Evolutionary conservation across 2,329 filamentous ascomycete species (phyloP).

Genomic region (Trematosphaeria pertusa): DNA sequence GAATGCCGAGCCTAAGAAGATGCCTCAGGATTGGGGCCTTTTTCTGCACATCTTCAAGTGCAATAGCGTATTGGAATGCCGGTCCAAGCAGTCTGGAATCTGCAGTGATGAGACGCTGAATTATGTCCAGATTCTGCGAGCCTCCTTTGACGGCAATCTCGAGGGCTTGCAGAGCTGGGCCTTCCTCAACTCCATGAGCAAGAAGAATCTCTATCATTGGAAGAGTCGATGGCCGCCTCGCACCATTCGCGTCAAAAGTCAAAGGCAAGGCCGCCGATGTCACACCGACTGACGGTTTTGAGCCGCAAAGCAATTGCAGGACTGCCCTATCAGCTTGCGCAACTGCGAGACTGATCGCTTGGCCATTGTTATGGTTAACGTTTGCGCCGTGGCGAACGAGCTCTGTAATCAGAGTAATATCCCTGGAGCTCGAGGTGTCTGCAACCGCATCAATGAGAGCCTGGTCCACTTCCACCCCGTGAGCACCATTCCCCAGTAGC

Average conservation of each 20-base stretch:
- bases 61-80: constrained; percentile 36
- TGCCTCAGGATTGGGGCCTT: constrained; percentile 35
- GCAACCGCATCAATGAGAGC: constrained; percentile 36
- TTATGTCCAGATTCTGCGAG: constrained; percentile 38
- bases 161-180: constrained; percentile 27
- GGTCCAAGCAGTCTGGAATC: constrained; percentile 29
- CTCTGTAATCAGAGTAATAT: constrained; percentile 33
- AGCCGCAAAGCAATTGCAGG: constrained; percentile 34
- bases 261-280: constrained; percentile 38
- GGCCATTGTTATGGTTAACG: constrained; percentile 33
- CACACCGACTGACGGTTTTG: constrained; percentile 23
- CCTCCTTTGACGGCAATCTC: constrained; percentile 39
- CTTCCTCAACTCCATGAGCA: constrained; percentile 30
- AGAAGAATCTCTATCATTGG: constrained; percentile 39
- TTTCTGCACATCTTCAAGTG: constrained; percentile 25
- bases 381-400: constrained; percentile 32
- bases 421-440: constrained; percentile 32
- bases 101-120: constrained; percentile 34
- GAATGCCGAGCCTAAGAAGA: constrained; percentile 34
- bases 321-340: constrained; percentile 35
- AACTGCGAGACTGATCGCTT: constrained; percentile 33
- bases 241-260: constrained; percentile 32
- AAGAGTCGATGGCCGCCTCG: constrained; percentile 28
- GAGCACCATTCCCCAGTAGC: constrained; percentile 35
- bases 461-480: constrained; percentile 36